Percentiles rank a stretch among this genome's conserved stretches.
Conservation (phyloP, 176 grass and related monocot genomes). For the Cocos nucifera region DNA sequence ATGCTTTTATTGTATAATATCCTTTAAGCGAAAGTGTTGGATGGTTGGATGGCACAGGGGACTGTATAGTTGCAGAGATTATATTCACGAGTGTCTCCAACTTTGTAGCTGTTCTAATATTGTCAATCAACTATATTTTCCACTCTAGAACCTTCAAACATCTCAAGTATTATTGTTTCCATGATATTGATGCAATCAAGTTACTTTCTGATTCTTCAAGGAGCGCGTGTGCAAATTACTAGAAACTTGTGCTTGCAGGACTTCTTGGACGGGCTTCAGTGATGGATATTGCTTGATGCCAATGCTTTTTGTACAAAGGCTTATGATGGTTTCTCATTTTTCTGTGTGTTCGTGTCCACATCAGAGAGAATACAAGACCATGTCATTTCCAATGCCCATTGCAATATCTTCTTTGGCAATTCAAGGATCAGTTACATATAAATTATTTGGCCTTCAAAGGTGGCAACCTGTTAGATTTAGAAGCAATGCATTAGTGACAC, state of each 20-base stretch:
- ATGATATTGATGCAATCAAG: no score
- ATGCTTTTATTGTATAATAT: no score
- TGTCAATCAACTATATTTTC: no score
- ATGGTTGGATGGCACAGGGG: no score
- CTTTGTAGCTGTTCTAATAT: no score
- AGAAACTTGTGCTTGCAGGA: conserved; percentile 3
- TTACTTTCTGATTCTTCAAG: not conserved
- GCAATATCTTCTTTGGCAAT: not conserved
- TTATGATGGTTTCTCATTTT: conserved; percentile 1
- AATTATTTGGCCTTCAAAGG: not conserved
- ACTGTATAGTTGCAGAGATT: no score
- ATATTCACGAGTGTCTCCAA: no score
- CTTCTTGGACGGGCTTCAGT: conserved; percentile 1
- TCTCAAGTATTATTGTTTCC: no score
- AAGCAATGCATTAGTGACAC: conserved; percentile 28
- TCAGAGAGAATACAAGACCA: not conserved
- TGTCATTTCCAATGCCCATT: not conserved
- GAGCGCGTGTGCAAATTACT: not conserved
- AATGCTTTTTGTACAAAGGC: not conserved
- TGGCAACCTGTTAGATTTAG: conserved; percentile 21
- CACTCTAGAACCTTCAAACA: no score
- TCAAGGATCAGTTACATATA: not conserved
- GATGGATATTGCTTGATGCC: not conserved
- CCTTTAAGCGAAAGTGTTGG: no score
- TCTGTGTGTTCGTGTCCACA: conserved; percentile 3